Conservation (phyloP, 352 stramenopile genomes). For the Phytophthora pisi region DNA sequence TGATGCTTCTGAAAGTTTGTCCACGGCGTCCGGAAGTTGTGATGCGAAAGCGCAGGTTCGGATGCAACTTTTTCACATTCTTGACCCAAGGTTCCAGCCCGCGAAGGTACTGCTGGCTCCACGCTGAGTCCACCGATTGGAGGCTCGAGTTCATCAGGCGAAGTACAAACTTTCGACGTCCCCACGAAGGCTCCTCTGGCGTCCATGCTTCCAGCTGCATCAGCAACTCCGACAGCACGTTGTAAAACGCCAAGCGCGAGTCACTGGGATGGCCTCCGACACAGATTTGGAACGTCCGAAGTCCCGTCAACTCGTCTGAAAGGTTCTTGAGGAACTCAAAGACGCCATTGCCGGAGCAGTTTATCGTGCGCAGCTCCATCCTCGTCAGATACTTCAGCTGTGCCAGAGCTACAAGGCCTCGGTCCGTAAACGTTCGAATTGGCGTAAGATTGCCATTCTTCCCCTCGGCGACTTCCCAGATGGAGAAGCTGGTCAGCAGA, state of each 20-base stretch:
- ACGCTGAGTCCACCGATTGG: constrained; percentile 32
- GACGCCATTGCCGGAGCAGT: constrained; percentile 43
- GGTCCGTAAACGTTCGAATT: constrained; percentile 46
- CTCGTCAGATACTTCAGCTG: constrained; percentile 36
- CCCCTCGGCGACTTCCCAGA: constrained; percentile 43
- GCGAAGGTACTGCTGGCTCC: constrained; percentile 46
- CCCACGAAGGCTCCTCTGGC: constrained; percentile 23
- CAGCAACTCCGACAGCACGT: constrained; percentile 34
- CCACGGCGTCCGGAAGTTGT: constrained; percentile 29
- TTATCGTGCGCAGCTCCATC: constrained; percentile 44
- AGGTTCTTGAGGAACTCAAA: constrained; percentile 44
- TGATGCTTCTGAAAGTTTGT: constrained; percentile 34
- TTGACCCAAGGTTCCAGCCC: constrained; percentile 32
- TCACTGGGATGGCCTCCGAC: constrained; percentile 18
- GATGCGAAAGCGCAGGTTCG: constrained; percentile 39
- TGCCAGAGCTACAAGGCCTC: constrained; percentile 36
- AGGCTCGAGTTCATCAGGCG: constrained; percentile 41
- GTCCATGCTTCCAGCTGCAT: constrained; percentile 23
- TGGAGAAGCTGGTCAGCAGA: constrained; percentile 29
- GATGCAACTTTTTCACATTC: constrained; percentile 37
- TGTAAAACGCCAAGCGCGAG: constrained; percentile 44
- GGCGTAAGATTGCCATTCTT: constrained; percentile 37
- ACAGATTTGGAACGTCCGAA: constrained; percentile 32
- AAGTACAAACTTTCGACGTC: constrained; percentile 35
- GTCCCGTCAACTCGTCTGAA: constrained; percentile 32